Evolutionary conservation across 2,329 filamentous ascomycete species (phyloP), one percentile per base, ranked within the genome.

Genomic region (Myriosclerotinia scirpicola): DNA sequence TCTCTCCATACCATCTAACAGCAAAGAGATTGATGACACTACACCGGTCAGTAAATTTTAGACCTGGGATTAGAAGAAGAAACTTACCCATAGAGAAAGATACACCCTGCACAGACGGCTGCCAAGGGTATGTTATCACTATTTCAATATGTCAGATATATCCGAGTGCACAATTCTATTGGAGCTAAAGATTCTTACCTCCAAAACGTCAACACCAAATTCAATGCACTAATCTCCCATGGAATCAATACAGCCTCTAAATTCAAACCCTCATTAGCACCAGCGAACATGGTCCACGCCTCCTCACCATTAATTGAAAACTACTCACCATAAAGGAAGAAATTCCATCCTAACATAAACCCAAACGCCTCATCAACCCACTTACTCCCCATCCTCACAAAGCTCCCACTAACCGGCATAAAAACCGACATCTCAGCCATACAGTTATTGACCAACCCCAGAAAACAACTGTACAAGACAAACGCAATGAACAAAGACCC

Each of bases 1-100:
- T 85, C 75, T 91, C 88, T 69, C 89, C 88, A 72, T 87, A 90
- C 78, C 80, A 86, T 69, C 85, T 82, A 46, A 90, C 87, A 40
- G 86, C 86, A 68, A 90, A 83, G 53, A 90, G 73, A 72, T 91
- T 91, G 72, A 90, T 80, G 54, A 79, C 73, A 73, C 81, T 83
- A 56, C 66, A 48, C 64, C 69, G 64, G 63, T 66, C 73, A 64
- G 30, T 30, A 26, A 60, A n/a, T n/a, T n/a, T 5, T 17, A 15
- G 14, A 38, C 2, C 3, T 44, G 15, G 15, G 1, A 8, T 52
- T 15, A 59, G 38, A 36, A 11, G 36, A 5, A 3, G 4, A 11
- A 20, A 38, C 83, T 76, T 81, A 88, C 84, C 79, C 85, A 70
- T 80, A 81, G 14, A 80, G 74, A 26, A 79, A 75, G 65, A 80